These are phyloP conservation scores for Phaeosphaeriaceae sp. DNA, from an alignment of 2,329 filamentous ascomycete species.

Conservation along the genomic window DNA sequence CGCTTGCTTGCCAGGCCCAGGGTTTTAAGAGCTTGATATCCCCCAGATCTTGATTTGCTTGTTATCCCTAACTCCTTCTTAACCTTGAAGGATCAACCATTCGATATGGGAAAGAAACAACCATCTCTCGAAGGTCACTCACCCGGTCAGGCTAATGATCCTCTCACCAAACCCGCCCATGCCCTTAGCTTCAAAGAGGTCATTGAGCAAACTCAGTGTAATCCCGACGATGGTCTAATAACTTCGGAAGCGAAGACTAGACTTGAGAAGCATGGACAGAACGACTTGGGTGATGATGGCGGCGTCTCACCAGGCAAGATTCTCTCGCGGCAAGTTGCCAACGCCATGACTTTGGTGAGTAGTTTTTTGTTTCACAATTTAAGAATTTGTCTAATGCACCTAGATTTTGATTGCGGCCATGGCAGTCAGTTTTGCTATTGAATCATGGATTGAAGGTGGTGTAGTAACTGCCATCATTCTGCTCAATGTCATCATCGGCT, in stretches of 20 bases:
- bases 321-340: constrained; percentile 73
- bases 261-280: constrained; percentile 62
- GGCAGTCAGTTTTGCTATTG: constrained; percentile 54
- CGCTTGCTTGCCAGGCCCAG: constrained; percentile 21
- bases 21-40: constrained; percentile 39
- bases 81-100: constrained; percentile 24
- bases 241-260: constrained; percentile 60
- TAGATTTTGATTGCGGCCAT: constrained; percentile 55
- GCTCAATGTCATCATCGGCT: constrained; percentile 55
- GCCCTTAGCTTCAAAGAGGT: constrained; percentile 62
- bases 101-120: constrained; percentile 48
- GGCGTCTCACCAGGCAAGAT: constrained; percentile 77
- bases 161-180: constrained; percentile 67
- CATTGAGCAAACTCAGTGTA: constrained; percentile 64
- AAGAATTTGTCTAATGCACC: not conserved
- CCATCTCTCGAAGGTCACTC: constrained; percentile 47
- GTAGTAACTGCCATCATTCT: constrained; percentile 54
- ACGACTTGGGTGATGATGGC: constrained; percentile 74
- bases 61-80: constrained; percentile 34
- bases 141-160: constrained; percentile 57
- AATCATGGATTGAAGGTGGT: constrained; percentile 56
- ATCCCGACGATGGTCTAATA: constrained; percentile 71
- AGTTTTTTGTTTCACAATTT: not conserved
- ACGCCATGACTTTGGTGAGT: constrained; percentile 76
- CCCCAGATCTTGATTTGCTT: constrained; percentile 39